Evolutionary conservation across 2,329 filamentous ascomycete genomes (phyloP).

Genomic region (Xylariaceae sp.): DNA sequence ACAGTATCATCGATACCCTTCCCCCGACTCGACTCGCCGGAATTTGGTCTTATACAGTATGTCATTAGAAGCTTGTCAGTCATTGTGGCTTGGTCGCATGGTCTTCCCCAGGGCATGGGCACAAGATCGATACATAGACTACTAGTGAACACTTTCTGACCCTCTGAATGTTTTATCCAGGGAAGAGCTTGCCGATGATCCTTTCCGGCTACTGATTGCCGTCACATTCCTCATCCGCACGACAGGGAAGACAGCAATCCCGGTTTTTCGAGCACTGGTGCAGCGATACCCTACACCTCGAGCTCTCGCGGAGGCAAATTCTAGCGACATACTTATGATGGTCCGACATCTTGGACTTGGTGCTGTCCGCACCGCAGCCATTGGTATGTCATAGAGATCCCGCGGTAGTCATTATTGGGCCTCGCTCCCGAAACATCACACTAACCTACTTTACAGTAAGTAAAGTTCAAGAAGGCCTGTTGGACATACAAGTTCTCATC

Average conservation of each 20-base stretch:
- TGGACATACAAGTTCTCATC: too few species aligned
- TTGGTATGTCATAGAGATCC: slow-evolving; percentile 32
- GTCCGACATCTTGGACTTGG: slow-evolving; percentile 72
- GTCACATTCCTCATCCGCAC: slow-evolving; percentile 85
- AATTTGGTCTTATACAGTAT: slow-evolving; percentile 75
- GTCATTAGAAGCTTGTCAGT: too few species aligned
- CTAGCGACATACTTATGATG: slow-evolving; percentile 55
- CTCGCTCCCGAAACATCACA: too few species aligned
- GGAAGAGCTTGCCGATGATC: slow-evolving; percentile 69
- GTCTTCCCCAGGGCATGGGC: too few species aligned
- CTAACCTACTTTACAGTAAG: too few species aligned
- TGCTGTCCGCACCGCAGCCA: slow-evolving; percentile 61
- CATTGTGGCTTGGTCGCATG: too few species aligned
- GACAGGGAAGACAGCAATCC: slow-evolving; percentile 69
- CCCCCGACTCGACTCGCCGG: slow-evolving; percentile 59
- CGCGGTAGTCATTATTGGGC: too few species aligned
- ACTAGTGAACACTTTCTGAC: too few species aligned
- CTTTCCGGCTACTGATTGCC: slow-evolving; percentile 78
- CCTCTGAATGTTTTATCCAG: too few species aligned
- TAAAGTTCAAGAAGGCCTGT: too few species aligned
- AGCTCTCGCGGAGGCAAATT: slow-evolving; percentile 57
- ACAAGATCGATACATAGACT: too few species aligned
- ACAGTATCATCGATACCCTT: slow-evolving; percentile 60
- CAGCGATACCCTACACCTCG: slow-evolving; percentile 64
- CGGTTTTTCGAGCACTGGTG: slow-evolving; percentile 69